phyloP scores from a whole-genome alignment of 140 eudicot genomes.

The Senecio squalidus region DNA sequence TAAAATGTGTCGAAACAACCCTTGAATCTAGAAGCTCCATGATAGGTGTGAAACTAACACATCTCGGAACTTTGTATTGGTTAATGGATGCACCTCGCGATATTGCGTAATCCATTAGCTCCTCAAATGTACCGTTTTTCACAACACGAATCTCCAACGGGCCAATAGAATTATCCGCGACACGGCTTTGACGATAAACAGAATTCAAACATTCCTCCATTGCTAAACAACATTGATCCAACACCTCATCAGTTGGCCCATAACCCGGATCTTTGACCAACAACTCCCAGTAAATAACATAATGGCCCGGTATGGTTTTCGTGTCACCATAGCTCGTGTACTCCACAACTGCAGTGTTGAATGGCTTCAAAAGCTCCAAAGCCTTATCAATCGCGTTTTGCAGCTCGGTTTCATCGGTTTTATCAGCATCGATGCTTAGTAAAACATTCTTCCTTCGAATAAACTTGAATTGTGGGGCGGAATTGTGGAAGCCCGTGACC shows the following conservation, averaged over 20 bases:
- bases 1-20: slow-evolving; percentile 45
- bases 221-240: slow-evolving; percentile 42
- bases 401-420: slow-evolving; percentile 51
- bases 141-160: slow-evolving; percentile 59
- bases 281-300: slow-evolving; percentile 53
- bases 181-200: slow-evolving; percentile 56
- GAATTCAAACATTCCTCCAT: slow-evolving; percentile 55
- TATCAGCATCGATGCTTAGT: slow-evolving; percentile 50
- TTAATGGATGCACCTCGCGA: slow-evolving; percentile 54
- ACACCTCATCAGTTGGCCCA: slow-evolving; percentile 27
- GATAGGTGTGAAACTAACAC: slow-evolving; percentile 49
- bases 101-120: slow-evolving; percentile 57
- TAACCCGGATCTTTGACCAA: slow-evolving; percentile 36
- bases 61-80: slow-evolving; percentile 53
- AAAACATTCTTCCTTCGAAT: slow-evolving; percentile 48
- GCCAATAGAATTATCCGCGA: slow-evolving; percentile 53
- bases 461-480: slow-evolving; percentile 57
- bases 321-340: slow-evolving; percentile 61
- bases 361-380: slow-evolving; percentile 32
- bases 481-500: slow-evolving; percentile 50
- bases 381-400: slow-evolving; percentile 50
- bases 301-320: slow-evolving; percentile 53
- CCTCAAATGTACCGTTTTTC: slow-evolving; percentile 53
- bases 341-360: slow-evolving; percentile 41
- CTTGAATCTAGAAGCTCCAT: slow-evolving; percentile 49